Conservation (phyloP, 139 green algal genomes). For the Yamagishiella unicocca region DNA sequence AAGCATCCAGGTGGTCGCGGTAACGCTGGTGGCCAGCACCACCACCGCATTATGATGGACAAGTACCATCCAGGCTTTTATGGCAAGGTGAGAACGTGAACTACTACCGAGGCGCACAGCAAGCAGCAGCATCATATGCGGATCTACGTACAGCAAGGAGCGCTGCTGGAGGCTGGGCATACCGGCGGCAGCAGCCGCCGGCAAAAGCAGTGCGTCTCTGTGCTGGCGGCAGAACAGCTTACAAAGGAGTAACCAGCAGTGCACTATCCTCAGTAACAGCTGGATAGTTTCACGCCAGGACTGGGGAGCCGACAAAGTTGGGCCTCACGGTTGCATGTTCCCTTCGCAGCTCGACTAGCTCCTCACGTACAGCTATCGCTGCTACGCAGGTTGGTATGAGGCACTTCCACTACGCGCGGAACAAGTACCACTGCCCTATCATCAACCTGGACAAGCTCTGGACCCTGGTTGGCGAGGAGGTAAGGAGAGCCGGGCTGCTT, state of each 20-base stretch:
- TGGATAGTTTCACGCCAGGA: too few species aligned
- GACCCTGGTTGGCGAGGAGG: conserved; percentile 92
- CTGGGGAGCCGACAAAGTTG: too few species aligned
- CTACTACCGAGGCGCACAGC: neutral
- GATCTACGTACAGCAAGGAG: neutral
- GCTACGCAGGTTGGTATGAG: conserved; percentile 95
- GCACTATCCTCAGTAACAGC: too few species aligned
- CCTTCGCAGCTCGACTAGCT: too few species aligned
- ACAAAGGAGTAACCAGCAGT: neutral
- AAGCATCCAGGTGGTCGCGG: conserved; percentile 98
- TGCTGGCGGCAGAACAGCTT: neutral
- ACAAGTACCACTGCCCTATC: conserved; percentile 96
- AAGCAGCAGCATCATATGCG: neutral
- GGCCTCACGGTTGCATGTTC: too few species aligned
- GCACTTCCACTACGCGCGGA: conserved; percentile 97
- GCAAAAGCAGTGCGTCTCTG: neutral
- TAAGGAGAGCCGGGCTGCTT: too few species aligned
- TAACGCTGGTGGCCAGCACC: conserved; percentile 99
- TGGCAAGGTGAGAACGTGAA: conserved; percentile 84
- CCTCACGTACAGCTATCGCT: neutral
- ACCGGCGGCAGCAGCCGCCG: neutral
- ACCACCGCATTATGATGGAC: conserved; percentile 99
- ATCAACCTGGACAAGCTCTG: conserved; percentile 99
- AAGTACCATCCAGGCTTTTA: conserved; percentile 99
- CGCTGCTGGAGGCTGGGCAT: neutral